Evolutionary conservation across 2,329 filamentous ascomycete species (phyloP).

Genomic region (Hymenoscyphus linearis): DNA sequence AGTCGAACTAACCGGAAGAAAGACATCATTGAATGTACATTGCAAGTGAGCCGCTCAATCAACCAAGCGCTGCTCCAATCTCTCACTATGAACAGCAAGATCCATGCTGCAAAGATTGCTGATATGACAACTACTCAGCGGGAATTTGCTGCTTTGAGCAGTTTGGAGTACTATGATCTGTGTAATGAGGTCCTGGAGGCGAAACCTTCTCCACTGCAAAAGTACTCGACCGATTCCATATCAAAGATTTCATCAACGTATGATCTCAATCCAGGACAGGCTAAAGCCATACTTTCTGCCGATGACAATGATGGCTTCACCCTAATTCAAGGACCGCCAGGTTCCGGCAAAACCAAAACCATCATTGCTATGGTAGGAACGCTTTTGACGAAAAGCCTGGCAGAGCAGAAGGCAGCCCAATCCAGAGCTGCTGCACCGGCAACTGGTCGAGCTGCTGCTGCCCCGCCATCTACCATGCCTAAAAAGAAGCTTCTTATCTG

Average conservation of each 20-base stretch:
- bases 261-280: constrained; percentile 80
- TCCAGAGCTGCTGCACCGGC: constrained; percentile 29
- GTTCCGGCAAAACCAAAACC: constrained; percentile 97
- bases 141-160: constrained; percentile 88
- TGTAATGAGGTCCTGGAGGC: constrained; percentile 88
- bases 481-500: constrained; percentile 90
- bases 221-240: constrained; percentile 71
- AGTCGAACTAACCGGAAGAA: constrained; percentile 77
- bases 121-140: constrained; percentile 93
- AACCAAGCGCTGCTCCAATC: constrained; percentile 48
- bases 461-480: constrained; percentile 31
- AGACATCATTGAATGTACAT: constrained; percentile 75
- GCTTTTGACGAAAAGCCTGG: constrained; percentile 54
- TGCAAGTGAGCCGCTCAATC: constrained; percentile 63
- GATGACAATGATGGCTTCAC: constrained; percentile 97
- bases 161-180: constrained; percentile 90
- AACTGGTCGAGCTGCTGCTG: constrained; percentile 30
- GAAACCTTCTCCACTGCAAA: constrained; percentile 81
- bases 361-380: constrained; percentile 95
- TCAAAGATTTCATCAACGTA: constrained; percentile 69
- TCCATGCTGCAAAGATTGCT: constrained; percentile 77
- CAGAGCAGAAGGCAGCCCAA: constrained; percentile 30
- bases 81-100: constrained; percentile 62
- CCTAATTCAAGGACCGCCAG: constrained; percentile 89
- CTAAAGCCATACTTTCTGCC: constrained; percentile 85